phyloP scores from a whole-genome alignment of 2,329 filamentous ascomycete species.

The Thielaviopsis musarum region DNA sequence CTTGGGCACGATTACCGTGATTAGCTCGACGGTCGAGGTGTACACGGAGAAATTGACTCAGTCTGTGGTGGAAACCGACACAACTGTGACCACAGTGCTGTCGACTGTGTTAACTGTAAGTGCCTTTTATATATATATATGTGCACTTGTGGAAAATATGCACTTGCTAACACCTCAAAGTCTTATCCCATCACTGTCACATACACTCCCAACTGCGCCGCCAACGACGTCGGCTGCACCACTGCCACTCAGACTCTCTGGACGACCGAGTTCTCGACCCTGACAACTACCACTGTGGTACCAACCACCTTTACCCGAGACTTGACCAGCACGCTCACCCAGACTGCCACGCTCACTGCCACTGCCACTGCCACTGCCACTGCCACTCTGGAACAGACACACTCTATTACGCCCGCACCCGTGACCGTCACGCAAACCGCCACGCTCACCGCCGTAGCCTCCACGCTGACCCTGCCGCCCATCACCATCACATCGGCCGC shows the following conservation, averaged over 20 bases:
- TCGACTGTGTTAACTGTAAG: slow-evolving; percentile 13
- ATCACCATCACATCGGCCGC: slow-evolving; percentile 16
- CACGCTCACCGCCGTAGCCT: slow-evolving; percentile 18
- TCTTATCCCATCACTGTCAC: slow-evolving; percentile 16
- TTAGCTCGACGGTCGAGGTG: too few relatives aligned
- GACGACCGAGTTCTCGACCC: slow-evolving; percentile 15
- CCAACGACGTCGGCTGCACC: slow-evolving; percentile 2
- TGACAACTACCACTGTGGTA: slow-evolving; percentile 11
- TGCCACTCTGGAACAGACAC: not conserved
- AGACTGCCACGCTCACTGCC: slow-evolving; percentile 6
- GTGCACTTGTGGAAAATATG: too few relatives aligned
- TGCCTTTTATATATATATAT: not conserved
- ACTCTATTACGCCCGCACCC: slow-evolving; percentile 12
- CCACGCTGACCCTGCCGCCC: slow-evolving; percentile 18
- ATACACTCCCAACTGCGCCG: slow-evolving; percentile 5
- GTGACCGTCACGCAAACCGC: slow-evolving; percentile 14
- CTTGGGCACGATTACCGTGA: too few relatives aligned
- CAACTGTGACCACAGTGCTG: slow-evolving; percentile 12
- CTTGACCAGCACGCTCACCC: not conserved
- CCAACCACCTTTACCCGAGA: slow-evolving; percentile 10
- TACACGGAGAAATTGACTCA: slow-evolving; percentile 9
- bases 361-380: slow-evolving; percentile 3
- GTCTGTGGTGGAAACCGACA: slow-evolving; percentile 13
- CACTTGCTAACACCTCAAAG: slow-evolving; percentile 9
- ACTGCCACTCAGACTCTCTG: slow-evolving; percentile 2